These are phyloP conservation scores for Ophiostoma quercus DNA, from an alignment of 2,329 filamentous ascomycete species.

Conservation along the genomic window DNA sequence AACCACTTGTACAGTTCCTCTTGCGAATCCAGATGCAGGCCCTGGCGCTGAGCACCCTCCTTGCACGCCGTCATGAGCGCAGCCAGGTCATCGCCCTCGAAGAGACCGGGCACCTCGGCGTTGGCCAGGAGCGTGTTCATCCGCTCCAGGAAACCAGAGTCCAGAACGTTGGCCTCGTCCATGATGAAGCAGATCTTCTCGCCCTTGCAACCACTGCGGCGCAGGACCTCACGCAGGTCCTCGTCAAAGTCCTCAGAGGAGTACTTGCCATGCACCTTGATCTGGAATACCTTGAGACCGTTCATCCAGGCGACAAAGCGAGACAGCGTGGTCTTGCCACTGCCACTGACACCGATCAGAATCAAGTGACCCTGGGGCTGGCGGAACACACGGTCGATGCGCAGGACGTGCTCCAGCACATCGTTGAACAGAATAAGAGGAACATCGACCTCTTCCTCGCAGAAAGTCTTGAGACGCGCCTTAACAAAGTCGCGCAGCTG, in stretches of 20 bases:
- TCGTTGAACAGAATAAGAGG: conserved; percentile 99
- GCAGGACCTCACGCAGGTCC: conserved; percentile 86
- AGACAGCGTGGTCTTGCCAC: conserved; percentile 95
- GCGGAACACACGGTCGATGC: conserved; percentile 97
- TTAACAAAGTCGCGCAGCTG: conserved; percentile 96
- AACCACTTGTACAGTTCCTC: conserved; percentile 99
- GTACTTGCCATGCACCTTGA: conserved; percentile 99
- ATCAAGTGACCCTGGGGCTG: conserved; percentile 98
- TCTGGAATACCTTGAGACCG: conserved; percentile 96
- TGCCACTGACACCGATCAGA: conserved; percentile 95
- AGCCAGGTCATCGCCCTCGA: conserved; percentile 97
- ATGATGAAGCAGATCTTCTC: conserved; percentile 99
- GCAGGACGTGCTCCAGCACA: conserved; percentile 93
- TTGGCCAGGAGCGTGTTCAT: conserved; percentile 99
- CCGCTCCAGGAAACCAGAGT: conserved; percentile 95
- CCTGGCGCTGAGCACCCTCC: conserved; percentile 94
- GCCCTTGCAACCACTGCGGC: conserved; percentile 91
- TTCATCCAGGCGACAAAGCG: conserved; percentile 99
- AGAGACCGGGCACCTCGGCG: conserved; percentile 96
- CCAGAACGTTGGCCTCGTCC: conserved; percentile 97
- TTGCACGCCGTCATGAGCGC: conserved; percentile 99
- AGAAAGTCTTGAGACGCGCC: conserved; percentile 94
- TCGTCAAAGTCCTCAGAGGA: conserved; percentile 98
- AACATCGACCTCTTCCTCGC: conserved; percentile 98
- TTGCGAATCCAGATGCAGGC: conserved; percentile 88